A percentile compares a stretch with the other conserved stretches of the same genome.
These are phyloP conservation scores for Nakazawaea sp. DNA, from an alignment of 805 yeast species.

Conservation along the genomic window DNA sequence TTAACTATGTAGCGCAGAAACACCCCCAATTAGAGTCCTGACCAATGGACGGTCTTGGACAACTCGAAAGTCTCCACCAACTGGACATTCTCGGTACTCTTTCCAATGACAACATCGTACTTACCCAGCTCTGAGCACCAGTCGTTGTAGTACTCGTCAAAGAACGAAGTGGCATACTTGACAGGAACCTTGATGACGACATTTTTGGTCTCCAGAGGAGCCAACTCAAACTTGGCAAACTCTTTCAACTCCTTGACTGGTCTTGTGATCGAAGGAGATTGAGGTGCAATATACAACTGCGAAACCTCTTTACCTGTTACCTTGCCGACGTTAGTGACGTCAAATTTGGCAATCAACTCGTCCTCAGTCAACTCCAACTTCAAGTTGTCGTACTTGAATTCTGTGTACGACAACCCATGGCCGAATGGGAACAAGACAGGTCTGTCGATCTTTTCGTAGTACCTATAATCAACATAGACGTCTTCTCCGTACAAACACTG, in stretches of 20 bases:
- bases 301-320: conserved; percentile 46
- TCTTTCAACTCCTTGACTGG: conserved; percentile 58
- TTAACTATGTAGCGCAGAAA: no score
- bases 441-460: conserved; percentile 44
- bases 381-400: conserved; percentile 35
- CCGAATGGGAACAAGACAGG: conserved; percentile 57
- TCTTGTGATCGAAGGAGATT: conserved; percentile 33
- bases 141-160: conserved; percentile 37
- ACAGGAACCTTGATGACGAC: conserved; percentile 32
- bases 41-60: conserved; percentile 11
- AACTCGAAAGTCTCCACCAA: conserved; percentile 9
- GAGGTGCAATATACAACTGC: conserved; percentile 39
- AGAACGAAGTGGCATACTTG: conserved; percentile 48
- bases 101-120: conserved; percentile 43
- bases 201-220: conserved; percentile 24
- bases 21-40: conserved; percentile 11
- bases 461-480: conserved; percentile 56
- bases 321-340: conserved; percentile 43
- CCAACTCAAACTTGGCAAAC: conserved; percentile 36
- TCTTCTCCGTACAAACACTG: conserved; percentile 58
- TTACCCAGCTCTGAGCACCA: conserved; percentile 51
- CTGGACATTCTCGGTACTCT: conserved; percentile 17
- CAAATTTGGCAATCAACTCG: conserved; percentile 23
- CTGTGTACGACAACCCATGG: conserved; percentile 53
- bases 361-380: conserved; percentile 19